Conservation (phyloP, 495 filamentous ascomycete genomes). For the Bacidia gigantensis region DNA sequence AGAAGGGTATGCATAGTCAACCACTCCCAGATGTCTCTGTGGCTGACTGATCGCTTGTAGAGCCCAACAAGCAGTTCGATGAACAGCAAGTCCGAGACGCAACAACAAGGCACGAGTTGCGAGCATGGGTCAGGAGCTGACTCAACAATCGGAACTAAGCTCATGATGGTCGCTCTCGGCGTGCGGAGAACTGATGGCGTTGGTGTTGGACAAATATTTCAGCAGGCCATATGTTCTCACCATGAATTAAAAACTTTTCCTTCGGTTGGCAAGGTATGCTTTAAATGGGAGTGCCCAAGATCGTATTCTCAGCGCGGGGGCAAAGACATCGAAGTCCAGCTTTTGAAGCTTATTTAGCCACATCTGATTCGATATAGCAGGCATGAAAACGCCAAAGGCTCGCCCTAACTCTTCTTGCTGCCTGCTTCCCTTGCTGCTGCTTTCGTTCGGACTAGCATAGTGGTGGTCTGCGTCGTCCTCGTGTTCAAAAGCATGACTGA, state of each 20-base stretch:
- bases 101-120: not conserved
- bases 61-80: not conserved
- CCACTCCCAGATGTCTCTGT: too few species aligned
- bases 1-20: not conserved
- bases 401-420: constrained; percentile 43
- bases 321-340: constrained; percentile 71
- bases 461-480: constrained; percentile 62
- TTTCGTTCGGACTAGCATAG: constrained; percentile 29
- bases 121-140: not conserved
- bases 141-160: not conserved
- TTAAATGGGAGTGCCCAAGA: constrained; percentile 87
- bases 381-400: constrained; percentile 67
- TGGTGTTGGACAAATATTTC: too few species aligned
- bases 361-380: constrained; percentile 57
- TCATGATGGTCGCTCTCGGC: not conserved
- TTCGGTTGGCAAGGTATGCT: constrained; percentile 56
- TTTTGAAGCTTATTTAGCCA: constrained; percentile 69
- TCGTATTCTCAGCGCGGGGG: constrained; percentile 44
- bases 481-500: constrained; percentile 79
- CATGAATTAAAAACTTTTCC: constrained; percentile 38
- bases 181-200: not conserved
- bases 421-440: constrained; percentile 20
- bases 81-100: not conserved
- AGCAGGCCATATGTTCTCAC: too few species aligned
- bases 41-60: not conserved